Base-by-base conservation (phyloP, 257 asterid genomes). In the Euphrasia confusa region DNA sequence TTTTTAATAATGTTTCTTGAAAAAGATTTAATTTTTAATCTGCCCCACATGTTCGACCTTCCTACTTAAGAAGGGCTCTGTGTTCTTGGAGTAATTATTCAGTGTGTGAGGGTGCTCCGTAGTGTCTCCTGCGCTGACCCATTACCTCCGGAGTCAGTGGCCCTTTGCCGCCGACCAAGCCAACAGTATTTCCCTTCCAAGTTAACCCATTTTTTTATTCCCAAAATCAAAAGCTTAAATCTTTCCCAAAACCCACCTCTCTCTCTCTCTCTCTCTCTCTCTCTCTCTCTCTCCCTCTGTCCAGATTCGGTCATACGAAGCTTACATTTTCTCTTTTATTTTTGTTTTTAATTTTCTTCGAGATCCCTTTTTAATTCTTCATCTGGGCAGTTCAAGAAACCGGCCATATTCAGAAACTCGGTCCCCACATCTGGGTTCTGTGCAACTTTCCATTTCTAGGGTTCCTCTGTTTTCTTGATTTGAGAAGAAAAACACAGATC, bases 81-180 rank as follows among this genome's bases (percentile, higher is more conserved):
- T 30, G 5, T 30, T 4, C 12, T 44, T 12, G 52, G 60, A 28
- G 66, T 80, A 88, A 79, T 88, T 81, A 69, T 81, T 82, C 75
- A 91, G 87, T 78, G 84, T 77, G 79, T 50, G 71, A 76, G 68
- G 64, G 79, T 77, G 89, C 74, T 74, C 79, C 7, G 71, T 78
- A 33, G 71, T 86, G 95, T 91, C 93, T 77, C 93, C 95, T 81
- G 64, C 61, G 91, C 87, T 88, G 87, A 81, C 88, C 75, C 70
- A 88, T 83, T 74, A 61, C 33, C 63, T 72, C 95, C 96, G 94
- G 77, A 75, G 80, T 82, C 84, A 73, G 81, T 80, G 98, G 95
- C 78, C 90, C 5, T 80, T 80, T 90, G 98, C 96, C 83, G 75
- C 80, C 89, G 83, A 77, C 85, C 87, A 81, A 84, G 96, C 95